Conservation (phyloP, 2,329 filamentous ascomycete genomes). For the Ilyonectria mors-panacis region DNA sequence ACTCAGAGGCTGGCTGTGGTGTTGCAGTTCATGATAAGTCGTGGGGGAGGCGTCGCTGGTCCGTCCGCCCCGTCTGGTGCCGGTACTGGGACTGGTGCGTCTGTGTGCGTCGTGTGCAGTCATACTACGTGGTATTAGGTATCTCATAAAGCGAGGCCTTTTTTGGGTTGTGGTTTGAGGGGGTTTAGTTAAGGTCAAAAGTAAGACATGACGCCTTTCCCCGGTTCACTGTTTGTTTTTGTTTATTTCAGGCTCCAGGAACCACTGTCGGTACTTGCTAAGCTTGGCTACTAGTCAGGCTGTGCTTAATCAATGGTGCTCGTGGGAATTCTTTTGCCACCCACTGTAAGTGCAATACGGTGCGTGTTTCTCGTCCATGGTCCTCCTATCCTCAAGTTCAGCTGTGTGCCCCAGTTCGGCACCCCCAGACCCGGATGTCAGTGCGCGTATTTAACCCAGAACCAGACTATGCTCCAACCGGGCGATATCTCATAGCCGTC, state of each 20-base stretch:
- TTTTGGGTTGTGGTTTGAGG: constrained; percentile 1
- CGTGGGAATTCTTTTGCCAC: not conserved
- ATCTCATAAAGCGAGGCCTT: not conserved
- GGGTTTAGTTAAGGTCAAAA: constrained; percentile 6
- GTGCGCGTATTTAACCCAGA: constrained; percentile 12
- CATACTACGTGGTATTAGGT: no score
- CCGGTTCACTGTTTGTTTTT: not conserved
- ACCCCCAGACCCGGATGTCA: not conserved
- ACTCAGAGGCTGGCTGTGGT: constrained; percentile 36
- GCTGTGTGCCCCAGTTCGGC: not conserved
- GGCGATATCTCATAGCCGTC: not conserved
- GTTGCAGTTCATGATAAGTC: constrained; percentile 14
- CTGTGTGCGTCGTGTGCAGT: constrained; percentile 4
- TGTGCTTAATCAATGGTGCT: not conserved
- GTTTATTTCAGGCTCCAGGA: not conserved
- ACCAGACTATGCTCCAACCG: constrained; percentile 9
- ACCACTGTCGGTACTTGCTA: not conserved
- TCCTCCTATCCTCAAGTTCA: not conserved
- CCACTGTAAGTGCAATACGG: not conserved
- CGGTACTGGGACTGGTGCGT: constrained; percentile 2
- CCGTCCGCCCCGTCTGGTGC: constrained; percentile 10
- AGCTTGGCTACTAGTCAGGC: not conserved
- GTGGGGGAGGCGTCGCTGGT: constrained; percentile 35
- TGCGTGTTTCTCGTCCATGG: not conserved
- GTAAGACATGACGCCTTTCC: not conserved